Percentiles rank a stretch among this genome's conserved stretches.
These are phyloP conservation scores for Arabidopsis hybrid DNA, from an alignment of 441 rosid species.

Conservation along the genomic window DNA sequence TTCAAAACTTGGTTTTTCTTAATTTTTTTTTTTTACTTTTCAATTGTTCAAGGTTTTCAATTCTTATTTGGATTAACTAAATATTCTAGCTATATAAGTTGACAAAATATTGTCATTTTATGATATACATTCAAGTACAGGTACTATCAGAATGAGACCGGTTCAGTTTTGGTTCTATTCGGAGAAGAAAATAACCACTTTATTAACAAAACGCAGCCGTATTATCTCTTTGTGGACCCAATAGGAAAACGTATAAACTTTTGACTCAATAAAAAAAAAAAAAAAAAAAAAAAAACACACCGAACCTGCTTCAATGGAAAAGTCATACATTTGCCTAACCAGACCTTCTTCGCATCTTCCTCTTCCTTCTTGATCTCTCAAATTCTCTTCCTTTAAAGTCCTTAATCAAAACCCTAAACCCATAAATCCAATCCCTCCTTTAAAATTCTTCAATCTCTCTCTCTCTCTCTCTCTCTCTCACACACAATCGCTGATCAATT, in stretches of 20 bases:
- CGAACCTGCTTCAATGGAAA: slow-evolving; percentile 36
- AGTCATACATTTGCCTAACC: slow-evolving; percentile 30
- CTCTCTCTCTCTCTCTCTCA: slow-evolving; percentile 1
- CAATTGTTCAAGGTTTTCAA: too few species aligned
- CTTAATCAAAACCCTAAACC: slow-evolving; percentile 39
- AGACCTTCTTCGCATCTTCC: slow-evolving; percentile 40
- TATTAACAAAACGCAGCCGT: slow-evolving; percentile 18
- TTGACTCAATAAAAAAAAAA: slow-evolving; percentile 15
- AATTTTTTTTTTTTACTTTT: too few species aligned
- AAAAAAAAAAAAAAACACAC: slow-evolving; percentile 8
- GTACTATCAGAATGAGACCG: too few species aligned
- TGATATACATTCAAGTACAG: too few species aligned
- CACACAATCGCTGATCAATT: slow-evolving; percentile 2
- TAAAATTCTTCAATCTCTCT: neutral
- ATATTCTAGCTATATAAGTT: too few species aligned
- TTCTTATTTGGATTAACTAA: too few species aligned
- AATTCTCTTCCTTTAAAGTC: slow-evolving; percentile 11
- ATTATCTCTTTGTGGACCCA: neutral
- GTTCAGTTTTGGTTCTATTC: slow-evolving; percentile 8
- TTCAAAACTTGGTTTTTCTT: too few species aligned
- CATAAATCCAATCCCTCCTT: slow-evolving; percentile 1
- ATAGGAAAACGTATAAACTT: slow-evolving; percentile 21
- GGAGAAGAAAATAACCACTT: neutral
- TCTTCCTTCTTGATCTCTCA: neutral
- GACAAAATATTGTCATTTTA: too few species aligned